Base-by-base conservation (phyloP, 2,329 filamentous ascomycete species). In the Hansfordia pulvinata region DNA sequence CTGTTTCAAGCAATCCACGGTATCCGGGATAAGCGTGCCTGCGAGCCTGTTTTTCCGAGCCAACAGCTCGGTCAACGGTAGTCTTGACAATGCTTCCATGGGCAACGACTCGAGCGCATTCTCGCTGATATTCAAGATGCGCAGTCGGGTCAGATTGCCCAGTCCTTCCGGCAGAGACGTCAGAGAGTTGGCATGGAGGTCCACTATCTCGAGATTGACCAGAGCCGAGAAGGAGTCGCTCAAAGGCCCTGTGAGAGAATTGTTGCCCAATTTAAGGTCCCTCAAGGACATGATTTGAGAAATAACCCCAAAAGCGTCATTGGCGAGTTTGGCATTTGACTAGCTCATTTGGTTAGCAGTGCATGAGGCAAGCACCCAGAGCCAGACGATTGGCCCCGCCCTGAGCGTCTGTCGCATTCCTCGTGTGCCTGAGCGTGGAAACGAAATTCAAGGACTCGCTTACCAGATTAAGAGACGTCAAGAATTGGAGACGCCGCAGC, bases 381-480 rank as follows among this genome's bases (percentile, higher is more conserved):
- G n/a, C n/a, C n/a, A n/a, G n/a, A n/a, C n/a, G n/a, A n/a, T n/a
- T n/a, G n/a, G n/a, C n/a, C n/a, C n/a, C n/a, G n/a, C n/a, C n/a
- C n/a, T n/a, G n/a, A n/a, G n/a, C n/a, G n/a, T n/a, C n/a, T n/a
- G n/a, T n/a, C n/a, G n/a, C n/a, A n/a, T n/a, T n/a, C n/a, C n/a
- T n/a, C n/a, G n/a, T n/a, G n/a, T n/a, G n/a, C n/a, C n/a, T n/a
- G n/a, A n/a, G 28, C 17, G 7, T 13, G 10, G 7, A 16, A 10
- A 21, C 10, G 3, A 14, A 13, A 53, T n/a, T n/a, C n/a, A n/a
- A n/a, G n/a, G n/a, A n/a, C n/a, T n/a, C n/a, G n/a, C 71, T 45
- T 59, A 82, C 77, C 42, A 98, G 50, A 40, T 96, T 94, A 25
- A 98, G 59, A 4, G 71, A 77, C 2, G 82, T 86, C 29, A 98